Evolutionary conservation across 805 yeast genomes (phyloP).

Genomic region (Cephaloascus albidus): DNA sequence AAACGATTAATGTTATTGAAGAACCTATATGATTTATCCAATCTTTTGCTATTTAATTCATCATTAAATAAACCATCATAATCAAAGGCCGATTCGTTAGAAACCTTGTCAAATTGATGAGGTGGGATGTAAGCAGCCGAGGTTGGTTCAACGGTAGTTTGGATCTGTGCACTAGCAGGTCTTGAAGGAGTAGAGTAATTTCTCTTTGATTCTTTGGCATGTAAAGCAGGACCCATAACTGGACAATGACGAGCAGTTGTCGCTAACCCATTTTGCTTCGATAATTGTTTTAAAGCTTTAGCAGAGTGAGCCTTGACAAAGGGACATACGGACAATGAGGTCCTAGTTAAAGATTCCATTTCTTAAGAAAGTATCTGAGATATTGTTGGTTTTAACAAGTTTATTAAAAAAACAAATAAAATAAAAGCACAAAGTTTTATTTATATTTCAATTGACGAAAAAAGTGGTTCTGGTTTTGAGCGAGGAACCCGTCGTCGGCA

Average conservation of each 20-base stretch:
- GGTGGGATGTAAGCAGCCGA: conserved; percentile 13
- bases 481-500: no score
- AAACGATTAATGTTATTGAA: conserved; percentile 96
- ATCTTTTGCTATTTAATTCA: conserved; percentile 66
- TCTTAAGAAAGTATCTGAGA: not conserved
- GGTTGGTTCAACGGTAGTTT: conserved; percentile 23
- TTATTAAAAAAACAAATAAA: no score
- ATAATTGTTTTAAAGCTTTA: conserved; percentile 48
- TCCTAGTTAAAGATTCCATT: conserved; percentile 77
- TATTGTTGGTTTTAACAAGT: no score
- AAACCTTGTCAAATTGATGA: conserved; percentile 19
- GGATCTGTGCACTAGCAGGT: conserved; percentile 35
- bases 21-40: conserved; percentile 88
- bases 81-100: conserved; percentile 53
- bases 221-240: conserved; percentile 77
- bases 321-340: conserved; percentile 76
- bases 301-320: conserved; percentile 60
- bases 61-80: conserved; percentile 58
- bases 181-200: conserved; percentile 37
- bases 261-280: conserved; percentile 34
- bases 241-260: conserved; percentile 73
- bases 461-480: no score
- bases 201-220: conserved; percentile 28
- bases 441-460: no score
- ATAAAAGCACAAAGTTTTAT: no score